These are phyloP conservation scores for Cubamyces lactineus DNA, from an alignment of 768 basidiomycete species.

Conservation along the genomic window DNA sequence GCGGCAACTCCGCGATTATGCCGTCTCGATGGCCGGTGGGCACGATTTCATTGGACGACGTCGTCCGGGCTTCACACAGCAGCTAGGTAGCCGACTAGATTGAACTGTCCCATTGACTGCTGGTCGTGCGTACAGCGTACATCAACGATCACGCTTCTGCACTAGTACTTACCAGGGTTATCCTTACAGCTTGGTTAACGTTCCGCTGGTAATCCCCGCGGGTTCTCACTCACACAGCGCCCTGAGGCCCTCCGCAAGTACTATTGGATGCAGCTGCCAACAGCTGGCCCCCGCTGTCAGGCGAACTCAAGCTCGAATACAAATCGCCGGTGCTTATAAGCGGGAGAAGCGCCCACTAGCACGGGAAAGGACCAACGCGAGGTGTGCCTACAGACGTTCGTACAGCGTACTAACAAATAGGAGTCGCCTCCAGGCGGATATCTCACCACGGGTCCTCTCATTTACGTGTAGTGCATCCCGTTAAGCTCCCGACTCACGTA, in stretches of 20 bases:
- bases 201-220: neutral
- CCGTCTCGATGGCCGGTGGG: slow-evolving; percentile 9
- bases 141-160: neutral
- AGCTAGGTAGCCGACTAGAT: slow-evolving; percentile 6
- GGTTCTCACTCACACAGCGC: neutral
- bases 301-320: neutral
- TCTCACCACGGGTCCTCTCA: neutral
- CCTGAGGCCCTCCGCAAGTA: no score
- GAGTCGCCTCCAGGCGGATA: neutral
- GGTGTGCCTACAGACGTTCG: neutral
- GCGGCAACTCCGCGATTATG: slow-evolving; percentile 12
- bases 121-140: neutral
- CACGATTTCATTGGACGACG: neutral
- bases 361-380: slow-evolving; percentile 3
- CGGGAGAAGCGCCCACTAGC: slow-evolving; percentile 17
- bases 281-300: neutral
- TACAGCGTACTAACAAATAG: neutral
- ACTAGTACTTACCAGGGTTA: slow-evolving; percentile 9
- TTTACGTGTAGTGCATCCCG: slow-evolving; percentile 6
- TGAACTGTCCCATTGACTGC: neutral
- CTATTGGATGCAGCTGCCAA: no score
- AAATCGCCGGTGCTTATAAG: neutral
- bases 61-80: slow-evolving; percentile 8
- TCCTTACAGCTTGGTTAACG: neutral
- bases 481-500: slow-evolving; percentile 18